phyloP scores from a whole-genome alignment of 352 stramenopile species.

The Phytophthora crassamura region DNA sequence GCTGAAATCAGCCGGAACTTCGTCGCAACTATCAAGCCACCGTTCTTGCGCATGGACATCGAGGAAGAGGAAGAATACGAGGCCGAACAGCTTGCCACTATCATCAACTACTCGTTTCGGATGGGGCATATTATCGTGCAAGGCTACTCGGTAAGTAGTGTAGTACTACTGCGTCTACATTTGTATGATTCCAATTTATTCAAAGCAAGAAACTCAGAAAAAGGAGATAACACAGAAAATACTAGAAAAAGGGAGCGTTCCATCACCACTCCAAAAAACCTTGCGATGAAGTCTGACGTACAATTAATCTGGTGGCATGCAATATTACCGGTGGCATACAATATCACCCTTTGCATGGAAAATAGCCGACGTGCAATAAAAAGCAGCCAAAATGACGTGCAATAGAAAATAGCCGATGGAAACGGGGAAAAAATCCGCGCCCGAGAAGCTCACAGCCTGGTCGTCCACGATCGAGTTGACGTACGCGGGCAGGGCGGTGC shows the following conservation, averaged over 20 bases:
- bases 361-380: neutral
- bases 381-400: neutral
- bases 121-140: slow-evolving; percentile 4
- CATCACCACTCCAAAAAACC: too few relatives aligned
- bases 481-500: too few relatives aligned
- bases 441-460: too few relatives aligned
- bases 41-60: slow-evolving; percentile 1
- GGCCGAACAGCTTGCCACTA: neutral
- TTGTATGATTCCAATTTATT: neutral
- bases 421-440: neutral
- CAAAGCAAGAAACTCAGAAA: neutral
- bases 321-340: too few relatives aligned
- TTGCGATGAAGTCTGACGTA: too few relatives aligned
- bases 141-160: neutral
- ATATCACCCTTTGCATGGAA: neutral
- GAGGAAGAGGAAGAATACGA: neutral
- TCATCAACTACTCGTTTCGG: neutral
- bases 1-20: neutral
- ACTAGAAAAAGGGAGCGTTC: too few relatives aligned
- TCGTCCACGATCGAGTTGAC: too few relatives aligned
- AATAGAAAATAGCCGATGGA: slow-evolving; percentile 1
- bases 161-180: neutral
- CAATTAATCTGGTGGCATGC: too few relatives aligned
- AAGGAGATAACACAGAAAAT: too few relatives aligned
- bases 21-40: slow-evolving; percentile 4